phyloP scores from a whole-genome alignment of 2,329 filamentous ascomycete genomes.

The Colletotrichum simmondsii region DNA sequence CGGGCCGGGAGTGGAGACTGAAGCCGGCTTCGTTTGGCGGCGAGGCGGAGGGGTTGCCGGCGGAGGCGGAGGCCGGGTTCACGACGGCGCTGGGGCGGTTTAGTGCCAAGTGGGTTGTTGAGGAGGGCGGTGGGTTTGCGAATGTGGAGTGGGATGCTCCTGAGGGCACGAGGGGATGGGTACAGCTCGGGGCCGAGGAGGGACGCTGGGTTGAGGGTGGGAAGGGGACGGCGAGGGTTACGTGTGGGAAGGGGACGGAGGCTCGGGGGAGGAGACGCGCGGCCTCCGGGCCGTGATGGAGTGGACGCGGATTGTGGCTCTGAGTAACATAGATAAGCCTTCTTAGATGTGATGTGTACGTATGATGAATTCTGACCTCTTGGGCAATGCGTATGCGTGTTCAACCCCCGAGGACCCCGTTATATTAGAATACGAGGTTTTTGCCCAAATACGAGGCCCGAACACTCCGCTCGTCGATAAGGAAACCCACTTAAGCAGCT shows the following conservation, averaged over 20 bases:
- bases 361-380: too few relatives aligned
- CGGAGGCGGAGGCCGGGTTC: conserved; percentile 31
- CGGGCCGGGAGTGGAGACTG: conserved; percentile 26
- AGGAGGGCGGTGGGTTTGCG: conserved; percentile 1
- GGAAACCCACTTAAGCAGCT: neutral
- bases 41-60: conserved; percentile 11
- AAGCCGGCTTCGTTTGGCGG: conserved; percentile 18
- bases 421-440: neutral
- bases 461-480: neutral
- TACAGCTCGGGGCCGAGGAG: conserved; percentile 13
- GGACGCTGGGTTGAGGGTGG: conserved; percentile 28
- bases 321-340: too few relatives aligned
- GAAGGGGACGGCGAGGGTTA: conserved; percentile 1
- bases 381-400: too few relatives aligned
- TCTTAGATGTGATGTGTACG: too few relatives aligned
- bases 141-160: conserved; percentile 32
- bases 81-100: conserved; percentile 31
- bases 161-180: conserved; percentile 27
- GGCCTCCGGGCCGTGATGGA: neutral
- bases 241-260: neutral
- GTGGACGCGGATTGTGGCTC: too few relatives aligned
- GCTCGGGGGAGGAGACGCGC: neutral
- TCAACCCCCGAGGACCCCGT: neutral
- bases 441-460: neutral
- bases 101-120: conserved; percentile 22